Base-by-base conservation (phyloP, 176 grass and related monocot genomes). In the Lolium multiflorum region DNA sequence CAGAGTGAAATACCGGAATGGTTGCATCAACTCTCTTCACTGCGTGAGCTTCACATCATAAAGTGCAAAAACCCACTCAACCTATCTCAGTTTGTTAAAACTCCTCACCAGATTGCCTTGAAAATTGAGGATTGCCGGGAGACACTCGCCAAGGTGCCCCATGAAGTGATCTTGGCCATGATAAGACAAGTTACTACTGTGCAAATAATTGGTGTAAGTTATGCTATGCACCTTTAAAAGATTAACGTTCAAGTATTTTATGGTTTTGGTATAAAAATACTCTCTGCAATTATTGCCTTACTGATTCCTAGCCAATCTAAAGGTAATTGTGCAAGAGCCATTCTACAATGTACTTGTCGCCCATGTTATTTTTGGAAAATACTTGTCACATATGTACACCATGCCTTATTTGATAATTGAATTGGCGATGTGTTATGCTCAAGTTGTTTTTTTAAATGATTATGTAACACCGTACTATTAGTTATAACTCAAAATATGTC, bases 181-280 rank as follows among this genome's bases (percentile, higher is more conserved):
- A 31, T 65, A 6, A 28, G 61, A 65, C 61, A 65, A 5, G 26
- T 65, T 6, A 65, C 60, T 26, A 6, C 1, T 62, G 58, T 61
- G 58, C 20, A 61, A 61, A 61, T 61, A 61, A 4, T 61, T 61
- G 58, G n/a, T 61, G 58, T 61, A 61, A 61, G 58, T 61, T 61
- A 20, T 61, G n/a, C 21, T 1, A 8, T 0, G 58, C 58, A 61
- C 58, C 58, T 24, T 11, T 22, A 61, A 61, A 11, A 61, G n/a
- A 61, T 4, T 8, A 22, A 24, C 1, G 22, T 61, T 1, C 58
- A 20, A 61, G 5, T 24, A 11, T 24, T 61, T 22, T 24, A 24
- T 55, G 58, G 3, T 61, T 55, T 60, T 10, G 9, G 4, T 61
- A 61, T n/a, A 61, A 61, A 61, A 61, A 11, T 4, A 24, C 39